These are phyloP conservation scores for Hyaloscypha variabilis DNA, from an alignment of 495 filamentous ascomycete genomes.

Conservation along the genomic window DNA sequence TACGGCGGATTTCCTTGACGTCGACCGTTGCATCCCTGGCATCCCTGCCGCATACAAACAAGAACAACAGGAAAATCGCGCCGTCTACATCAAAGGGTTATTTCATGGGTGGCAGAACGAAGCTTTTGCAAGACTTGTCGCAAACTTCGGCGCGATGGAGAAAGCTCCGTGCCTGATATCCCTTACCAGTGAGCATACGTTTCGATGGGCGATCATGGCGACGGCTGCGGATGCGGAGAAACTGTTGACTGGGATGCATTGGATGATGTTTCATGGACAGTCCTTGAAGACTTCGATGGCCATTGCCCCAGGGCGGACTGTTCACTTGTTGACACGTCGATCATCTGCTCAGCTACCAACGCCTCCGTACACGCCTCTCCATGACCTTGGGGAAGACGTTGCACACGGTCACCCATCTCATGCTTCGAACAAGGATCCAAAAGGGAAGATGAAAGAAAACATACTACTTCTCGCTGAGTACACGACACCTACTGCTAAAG, in stretches of 20 bases:
- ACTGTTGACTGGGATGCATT: background rate
- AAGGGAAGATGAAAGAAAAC: background rate
- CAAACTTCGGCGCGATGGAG: conserved; percentile 7
- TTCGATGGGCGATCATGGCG: conserved; percentile 28
- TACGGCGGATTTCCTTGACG: background rate
- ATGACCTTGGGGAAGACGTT: background rate
- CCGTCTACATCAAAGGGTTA: conserved; percentile 24
- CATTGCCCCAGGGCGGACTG: conserved; percentile 3
- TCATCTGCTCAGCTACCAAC: background rate
- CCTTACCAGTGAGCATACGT: conserved; percentile 12
- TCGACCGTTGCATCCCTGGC: conserved; percentile 8
- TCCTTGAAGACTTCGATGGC: conserved; percentile 5
- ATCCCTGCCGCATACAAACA: conserved; percentile 11
- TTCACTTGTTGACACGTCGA: background rate
- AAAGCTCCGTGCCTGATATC: conserved; percentile 16
- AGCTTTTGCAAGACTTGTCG: conserved; percentile 8
- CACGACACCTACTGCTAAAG: background rate
- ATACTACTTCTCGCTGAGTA: background rate
- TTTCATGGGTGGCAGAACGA: background rate
- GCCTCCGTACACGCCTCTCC: background rate
- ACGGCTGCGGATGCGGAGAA: conserved; percentile 6
- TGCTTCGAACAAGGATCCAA: background rate
- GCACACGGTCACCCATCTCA: conserved; percentile 5
- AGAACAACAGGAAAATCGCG: conserved; percentile 5
- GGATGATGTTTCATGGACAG: background rate